phyloP scores from a whole-genome alignment of 345 rosid species.

The Syzygium aromaticum region DNA sequence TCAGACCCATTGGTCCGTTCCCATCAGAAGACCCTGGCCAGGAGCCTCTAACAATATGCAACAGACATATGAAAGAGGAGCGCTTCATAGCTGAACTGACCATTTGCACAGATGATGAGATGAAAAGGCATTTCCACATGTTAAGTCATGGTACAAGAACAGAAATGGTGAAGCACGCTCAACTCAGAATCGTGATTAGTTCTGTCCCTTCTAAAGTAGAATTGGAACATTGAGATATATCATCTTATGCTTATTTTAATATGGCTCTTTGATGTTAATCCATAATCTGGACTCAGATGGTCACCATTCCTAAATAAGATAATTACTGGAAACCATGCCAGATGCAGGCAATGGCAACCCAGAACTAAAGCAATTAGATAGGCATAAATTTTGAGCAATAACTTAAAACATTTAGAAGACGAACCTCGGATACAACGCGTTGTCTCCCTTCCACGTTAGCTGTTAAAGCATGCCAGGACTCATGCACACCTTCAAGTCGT shows the following conservation, averaged over 20 bases:
- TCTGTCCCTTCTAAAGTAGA: not conserved
- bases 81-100: not conserved
- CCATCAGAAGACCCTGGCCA: not conserved
- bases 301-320: not conserved
- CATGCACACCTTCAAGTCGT: slow-evolving; percentile 21
- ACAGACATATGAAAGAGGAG: not conserved
- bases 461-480: slow-evolving; percentile 1
- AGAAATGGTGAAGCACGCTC: not conserved
- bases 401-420: slow-evolving; percentile 3
- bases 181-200: not conserved
- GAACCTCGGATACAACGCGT: slow-evolving; percentile 68
- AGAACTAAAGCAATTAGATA: not conserved
- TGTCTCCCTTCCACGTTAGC: slow-evolving; percentile 41
- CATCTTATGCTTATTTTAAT: not conserved
- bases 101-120: not conserved
- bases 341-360: not conserved
- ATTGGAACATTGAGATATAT: not conserved
- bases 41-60: not conserved
- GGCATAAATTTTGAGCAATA: not conserved
- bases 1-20: not conserved
- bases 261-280: not conserved
- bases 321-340: not conserved
- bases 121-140: not conserved
- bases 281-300: not conserved
- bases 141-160: not conserved